Base-by-base conservation (phyloP, 441 rosid genomes). In the Croton laevigatus region DNA sequence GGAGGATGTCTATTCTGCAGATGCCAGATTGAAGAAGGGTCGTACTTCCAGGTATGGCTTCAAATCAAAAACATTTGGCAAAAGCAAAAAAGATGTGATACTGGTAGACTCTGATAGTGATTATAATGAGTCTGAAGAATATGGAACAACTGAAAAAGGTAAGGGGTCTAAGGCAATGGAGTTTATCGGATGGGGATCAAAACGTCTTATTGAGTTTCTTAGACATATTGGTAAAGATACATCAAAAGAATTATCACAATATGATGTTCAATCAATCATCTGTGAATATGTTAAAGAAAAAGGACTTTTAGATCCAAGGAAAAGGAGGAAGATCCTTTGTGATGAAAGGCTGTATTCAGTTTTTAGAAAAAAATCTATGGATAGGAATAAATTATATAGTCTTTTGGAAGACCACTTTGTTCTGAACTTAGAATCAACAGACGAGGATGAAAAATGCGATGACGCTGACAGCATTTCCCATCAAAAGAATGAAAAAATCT, bases 181-280 rank as follows among this genome's bases (percentile, higher is more conserved):
- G 71, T 86, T 83, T 62, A 44, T 64, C 37, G 86, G 86, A 62
- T 83, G 89, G 89, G 81, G 81, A 68, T 78, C 81, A 57, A 74
- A 78, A 61, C 73, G 70, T 62, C 81, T 78, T 37, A 51, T 78
- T 59, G 71, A 75, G 66, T 71, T 78, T 63, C 78, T 78, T 20
- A 44, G n/a, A 42, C 75, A 67, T 71, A 70, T 78, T 51, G 81
- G 81, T 16, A 71, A 68, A 67, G 78, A 75, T 59, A 78, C 78
- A 20, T 64, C 67, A 4, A 63, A 71, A 36, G 76, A 71, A 68
- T 64, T 78, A 19, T 71, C 78, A 13, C 76, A 68, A 9, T 23
- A 62, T 66, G 79, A 78, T 27, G 75, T 78, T 68, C 48, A 71
- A 38, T 71, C 79, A 37, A 75, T 74, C 44, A 71, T 78, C 53